These are phyloP conservation scores for Thoreauomyces humboldtii DNA, from an alignment of 192 early-diverging fungal genomes.

Conservation along the genomic window DNA sequence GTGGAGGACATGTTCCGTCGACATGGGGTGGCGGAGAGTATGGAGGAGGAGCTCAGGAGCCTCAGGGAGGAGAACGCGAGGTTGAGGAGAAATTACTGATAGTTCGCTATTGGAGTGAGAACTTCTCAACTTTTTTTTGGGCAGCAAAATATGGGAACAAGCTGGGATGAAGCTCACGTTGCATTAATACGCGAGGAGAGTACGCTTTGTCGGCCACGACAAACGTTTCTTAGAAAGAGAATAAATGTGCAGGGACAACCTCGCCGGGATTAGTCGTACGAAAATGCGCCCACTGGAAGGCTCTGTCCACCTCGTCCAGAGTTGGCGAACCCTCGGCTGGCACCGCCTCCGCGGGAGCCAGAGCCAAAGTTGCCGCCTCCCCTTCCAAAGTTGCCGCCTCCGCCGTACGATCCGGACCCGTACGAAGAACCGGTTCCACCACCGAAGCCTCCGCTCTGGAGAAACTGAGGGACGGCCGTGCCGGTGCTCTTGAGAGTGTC, in stretches of 20 bases:
- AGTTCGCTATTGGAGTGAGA: no score
- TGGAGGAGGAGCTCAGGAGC: slow-evolving; percentile 54
- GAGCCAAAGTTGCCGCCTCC: background rate
- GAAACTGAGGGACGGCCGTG: slow-evolving; percentile 81
- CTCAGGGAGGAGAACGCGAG: slow-evolving; percentile 60
- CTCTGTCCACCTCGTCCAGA: background rate
- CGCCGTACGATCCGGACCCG: background rate
- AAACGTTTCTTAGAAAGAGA: no score
- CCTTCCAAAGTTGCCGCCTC: background rate
- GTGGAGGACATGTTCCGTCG: slow-evolving; percentile 54
- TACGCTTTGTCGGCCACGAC: no score
- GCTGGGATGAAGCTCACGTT: no score
- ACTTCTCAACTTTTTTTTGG: no score
- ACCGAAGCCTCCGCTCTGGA: slow-evolving; percentile 37
- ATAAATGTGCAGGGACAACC: no score
- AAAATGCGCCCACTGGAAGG: background rate
- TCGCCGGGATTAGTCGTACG: no score
- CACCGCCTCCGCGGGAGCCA: no score
- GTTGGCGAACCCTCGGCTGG: background rate
- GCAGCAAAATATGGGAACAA: no score
- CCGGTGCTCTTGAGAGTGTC: slow-evolving; percentile 77
- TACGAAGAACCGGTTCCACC: background rate
- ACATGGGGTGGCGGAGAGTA: slow-evolving; percentile 47
- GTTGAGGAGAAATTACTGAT: slow-evolving; percentile 36
- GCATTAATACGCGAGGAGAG: no score